A percentile compares a stretch with the other conserved stretches of the same genome.
phyloP scores from a whole-genome alignment of 139 green algal species.

The Mesostigma viride region DNA sequence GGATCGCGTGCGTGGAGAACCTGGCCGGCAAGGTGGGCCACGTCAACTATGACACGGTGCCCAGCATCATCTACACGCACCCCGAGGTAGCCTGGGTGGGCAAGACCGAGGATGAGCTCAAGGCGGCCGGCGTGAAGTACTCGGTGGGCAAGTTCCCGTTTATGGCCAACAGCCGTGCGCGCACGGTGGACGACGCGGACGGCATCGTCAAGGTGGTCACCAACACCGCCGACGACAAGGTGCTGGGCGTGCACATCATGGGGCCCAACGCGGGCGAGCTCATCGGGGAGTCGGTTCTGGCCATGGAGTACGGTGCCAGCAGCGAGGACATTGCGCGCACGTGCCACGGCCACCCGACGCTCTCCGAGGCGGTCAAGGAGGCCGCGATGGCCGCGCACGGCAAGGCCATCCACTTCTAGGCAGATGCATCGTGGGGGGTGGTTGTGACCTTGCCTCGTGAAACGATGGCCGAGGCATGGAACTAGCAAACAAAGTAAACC shows the following conservation, averaged over 20 bases:
- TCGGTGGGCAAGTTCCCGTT: constrained; percentile 90
- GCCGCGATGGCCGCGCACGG: constrained; percentile 71
- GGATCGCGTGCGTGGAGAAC: constrained; percentile 86
- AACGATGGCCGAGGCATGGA: too few relatives aligned
- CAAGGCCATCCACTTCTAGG: constrained; percentile 87
- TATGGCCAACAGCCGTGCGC: constrained; percentile 89
- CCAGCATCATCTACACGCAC: constrained; percentile 93
- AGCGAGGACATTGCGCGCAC: constrained; percentile 88
- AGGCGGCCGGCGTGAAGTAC: constrained; percentile 58
- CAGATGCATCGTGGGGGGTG: too few relatives aligned
- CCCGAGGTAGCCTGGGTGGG: constrained; percentile 78
- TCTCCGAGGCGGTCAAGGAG: constrained; percentile 95
- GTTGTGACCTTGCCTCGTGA: too few relatives aligned
- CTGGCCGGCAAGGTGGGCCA: constrained; percentile 81
- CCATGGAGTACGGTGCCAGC: constrained; percentile 84
- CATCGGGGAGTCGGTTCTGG: constrained; percentile 55
- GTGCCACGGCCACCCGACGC: constrained; percentile 94
- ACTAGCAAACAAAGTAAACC: too few relatives aligned
- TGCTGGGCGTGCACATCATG: constrained; percentile 94
- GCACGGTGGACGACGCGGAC: constrained; percentile 69
- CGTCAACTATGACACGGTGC: constrained; percentile 95
- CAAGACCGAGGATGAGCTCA: constrained; percentile 70
- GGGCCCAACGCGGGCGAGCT: constrained; percentile 81
- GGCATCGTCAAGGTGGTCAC: constrained; percentile 84
- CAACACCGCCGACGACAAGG: constrained; percentile 81